Conservation (phyloP, 2,329 filamentous ascomycete species). For the Decorospora gaudefroyi region DNA sequence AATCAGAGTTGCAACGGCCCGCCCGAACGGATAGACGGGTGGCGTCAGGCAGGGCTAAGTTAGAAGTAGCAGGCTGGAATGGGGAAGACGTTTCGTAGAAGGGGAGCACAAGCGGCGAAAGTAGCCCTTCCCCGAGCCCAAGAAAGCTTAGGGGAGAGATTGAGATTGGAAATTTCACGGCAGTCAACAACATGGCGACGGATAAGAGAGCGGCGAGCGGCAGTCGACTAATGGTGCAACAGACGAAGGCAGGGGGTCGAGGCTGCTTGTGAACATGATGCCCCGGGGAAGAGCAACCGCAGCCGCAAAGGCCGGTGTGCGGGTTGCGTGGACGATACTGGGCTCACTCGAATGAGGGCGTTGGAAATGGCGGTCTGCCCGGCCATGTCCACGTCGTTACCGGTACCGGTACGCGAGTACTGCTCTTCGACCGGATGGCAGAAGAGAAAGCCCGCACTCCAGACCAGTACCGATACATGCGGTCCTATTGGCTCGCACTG, state of each 20-base stretch:
- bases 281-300: slow-evolving; percentile 22
- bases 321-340: slow-evolving; percentile 19
- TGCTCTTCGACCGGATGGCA: background rate
- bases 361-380: slow-evolving; percentile 38
- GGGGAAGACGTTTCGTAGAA: slow-evolving; percentile 25
- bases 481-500: background rate
- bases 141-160: slow-evolving; percentile 12
- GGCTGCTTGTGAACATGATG: slow-evolving; percentile 12
- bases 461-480: background rate
- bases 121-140: slow-evolving; percentile 19
- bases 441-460: background rate
- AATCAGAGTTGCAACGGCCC: slow-evolving; percentile 44
- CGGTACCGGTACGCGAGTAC: slow-evolving; percentile 9
- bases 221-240: slow-evolving; percentile 24
- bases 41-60: slow-evolving; percentile 30
- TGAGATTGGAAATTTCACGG: slow-evolving; percentile 14
- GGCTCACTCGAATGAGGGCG: slow-evolving; percentile 16
- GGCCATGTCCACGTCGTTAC: slow-evolving; percentile 16
- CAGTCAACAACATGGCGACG: slow-evolving; percentile 39
- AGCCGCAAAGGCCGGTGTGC: slow-evolving; percentile 14
- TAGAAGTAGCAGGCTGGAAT: slow-evolving; percentile 33
- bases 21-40: slow-evolving; percentile 45
- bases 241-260: slow-evolving; percentile 22
- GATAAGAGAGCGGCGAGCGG: slow-evolving; percentile 18
- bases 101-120: slow-evolving; percentile 27